A percentile compares a stretch with the other conserved stretches of the same genome.
Conservation (phyloP, 2,329 filamentous ascomycete genomes). For the Aspergillus sp. region DNA sequence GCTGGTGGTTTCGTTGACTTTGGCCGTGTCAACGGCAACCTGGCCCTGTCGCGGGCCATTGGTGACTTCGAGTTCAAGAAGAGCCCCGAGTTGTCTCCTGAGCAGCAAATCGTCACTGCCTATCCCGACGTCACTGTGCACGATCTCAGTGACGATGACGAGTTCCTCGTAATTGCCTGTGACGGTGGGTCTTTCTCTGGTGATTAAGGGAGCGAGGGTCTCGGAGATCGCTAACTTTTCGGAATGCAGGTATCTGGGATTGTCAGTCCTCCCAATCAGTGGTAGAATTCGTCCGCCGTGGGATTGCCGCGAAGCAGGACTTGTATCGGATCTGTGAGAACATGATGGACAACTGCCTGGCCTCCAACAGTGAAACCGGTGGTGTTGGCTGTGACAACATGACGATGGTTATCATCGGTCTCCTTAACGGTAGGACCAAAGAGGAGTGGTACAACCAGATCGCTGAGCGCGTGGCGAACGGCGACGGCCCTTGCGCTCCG, state of each 20-base stretch:
- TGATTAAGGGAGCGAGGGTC: background rate
- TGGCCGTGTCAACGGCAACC: conserved; percentile 95
- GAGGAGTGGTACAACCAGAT: conserved; percentile 99
- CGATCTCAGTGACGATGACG: conserved; percentile 87
- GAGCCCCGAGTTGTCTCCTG: conserved; percentile 92
- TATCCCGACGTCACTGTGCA: conserved; percentile 93
- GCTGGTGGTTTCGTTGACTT: conserved; percentile 98
- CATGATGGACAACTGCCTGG: conserved; percentile 99
- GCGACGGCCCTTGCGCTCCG: conserved; percentile 96
- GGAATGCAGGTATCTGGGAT: conserved; percentile 89
- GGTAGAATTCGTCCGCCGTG: conserved; percentile 92
- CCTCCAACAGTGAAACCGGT: conserved; percentile 95
- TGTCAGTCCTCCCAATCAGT: conserved; percentile 98
- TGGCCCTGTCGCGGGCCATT: conserved; percentile 93
- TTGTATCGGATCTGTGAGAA: conserved; percentile 96
- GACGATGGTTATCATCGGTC: conserved; percentile 91
- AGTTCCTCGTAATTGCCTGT: conserved; percentile 91
- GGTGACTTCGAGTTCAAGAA: conserved; percentile 99
- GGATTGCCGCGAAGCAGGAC: conserved; percentile 94
- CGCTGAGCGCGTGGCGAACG: conserved; percentile 88
- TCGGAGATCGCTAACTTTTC: conserved; percentile 6
- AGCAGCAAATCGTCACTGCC: conserved; percentile 97
- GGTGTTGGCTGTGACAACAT: conserved; percentile 99
- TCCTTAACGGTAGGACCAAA: conserved; percentile 88
- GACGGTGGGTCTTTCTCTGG: conserved; percentile 65